Evolutionary conservation across 768 basidiomycete species (phyloP).

Genomic region (Boletellus sp.): DNA sequence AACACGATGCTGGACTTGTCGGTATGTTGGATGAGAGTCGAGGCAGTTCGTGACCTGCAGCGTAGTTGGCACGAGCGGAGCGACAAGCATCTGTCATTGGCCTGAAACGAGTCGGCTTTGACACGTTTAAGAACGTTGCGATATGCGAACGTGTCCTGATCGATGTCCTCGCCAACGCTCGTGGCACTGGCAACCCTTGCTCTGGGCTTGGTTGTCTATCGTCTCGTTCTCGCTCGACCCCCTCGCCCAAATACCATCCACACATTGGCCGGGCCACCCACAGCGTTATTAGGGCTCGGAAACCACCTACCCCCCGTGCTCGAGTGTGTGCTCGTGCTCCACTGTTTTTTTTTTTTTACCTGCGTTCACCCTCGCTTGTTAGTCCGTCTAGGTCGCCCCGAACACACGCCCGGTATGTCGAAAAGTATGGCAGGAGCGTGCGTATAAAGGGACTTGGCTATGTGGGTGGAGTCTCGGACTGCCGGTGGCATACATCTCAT

Average conservation of each 20-base stretch:
- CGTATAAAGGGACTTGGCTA: conserved; percentile 65
- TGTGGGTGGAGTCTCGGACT: conserved; percentile 41
- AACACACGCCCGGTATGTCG: conserved; percentile 50
- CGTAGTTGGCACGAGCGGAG: too few species aligned
- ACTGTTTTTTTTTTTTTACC: neutral
- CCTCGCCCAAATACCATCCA: conserved; percentile 43
- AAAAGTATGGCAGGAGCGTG: conserved; percentile 65
- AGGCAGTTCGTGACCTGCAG: too few species aligned
- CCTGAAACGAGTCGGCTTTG: too few species aligned
- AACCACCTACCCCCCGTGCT: conserved; percentile 55
- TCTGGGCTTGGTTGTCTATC: conserved; percentile 22
- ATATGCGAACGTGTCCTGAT: too few species aligned
- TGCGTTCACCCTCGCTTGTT: neutral
- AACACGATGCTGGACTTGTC: too few species aligned
- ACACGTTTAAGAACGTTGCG: too few species aligned
- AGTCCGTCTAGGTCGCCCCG: conserved; percentile 53
- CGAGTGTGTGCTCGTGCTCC: conserved; percentile 42
- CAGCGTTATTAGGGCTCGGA: conserved; percentile 43
- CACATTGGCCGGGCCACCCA: conserved; percentile 59
- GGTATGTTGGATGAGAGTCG: too few species aligned
- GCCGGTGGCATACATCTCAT: conserved; percentile 10
- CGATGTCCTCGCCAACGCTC: neutral
- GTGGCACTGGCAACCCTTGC: conserved; percentile 3
- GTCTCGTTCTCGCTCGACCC: conserved; percentile 21
- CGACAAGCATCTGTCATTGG: too few species aligned